A percentile compares a stretch with the other conserved stretches of the same genome.
These are phyloP conservation scores for Pulveroboletus ravenelii DNA, from an alignment of 768 basidiomycete species.

Conservation along the genomic window DNA sequence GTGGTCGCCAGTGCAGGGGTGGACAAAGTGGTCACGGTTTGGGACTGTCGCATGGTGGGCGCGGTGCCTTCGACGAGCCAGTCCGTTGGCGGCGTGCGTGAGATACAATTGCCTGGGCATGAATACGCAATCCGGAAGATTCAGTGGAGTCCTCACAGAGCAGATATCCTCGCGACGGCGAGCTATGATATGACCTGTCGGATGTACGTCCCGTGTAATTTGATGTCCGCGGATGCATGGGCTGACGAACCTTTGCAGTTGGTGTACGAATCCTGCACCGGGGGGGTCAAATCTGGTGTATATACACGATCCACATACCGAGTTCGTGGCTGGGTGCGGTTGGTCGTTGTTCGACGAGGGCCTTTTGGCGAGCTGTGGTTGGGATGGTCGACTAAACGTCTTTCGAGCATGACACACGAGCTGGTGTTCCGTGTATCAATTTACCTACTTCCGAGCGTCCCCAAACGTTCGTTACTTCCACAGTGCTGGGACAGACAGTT, in stretches of 20 bases:
- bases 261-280: slow-evolving; percentile 59
- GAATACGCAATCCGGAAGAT: slow-evolving; percentile 89
- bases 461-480: background rate
- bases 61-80: slow-evolving; percentile 41
- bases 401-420: slow-evolving; percentile 46
- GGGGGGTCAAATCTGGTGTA: slow-evolving; percentile 50
- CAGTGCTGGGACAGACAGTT: background rate
- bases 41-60: slow-evolving; percentile 87
- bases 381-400: slow-evolving; percentile 83
- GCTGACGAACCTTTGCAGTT: slow-evolving; percentile 40
- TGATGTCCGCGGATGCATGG: background rate
- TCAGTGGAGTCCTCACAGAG: slow-evolving; percentile 81
- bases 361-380: slow-evolving; percentile 81
- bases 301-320: slow-evolving; percentile 86
- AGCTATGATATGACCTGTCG: slow-evolving; percentile 97
- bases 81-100: slow-evolving; percentile 68
- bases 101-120: slow-evolving; percentile 70
- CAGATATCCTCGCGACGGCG: slow-evolving; percentile 63
- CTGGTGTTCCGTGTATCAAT: background rate
- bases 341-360: slow-evolving; percentile 95
- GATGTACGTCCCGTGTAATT: slow-evolving; percentile 52
- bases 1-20: slow-evolving; percentile 75
- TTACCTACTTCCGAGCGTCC: background rate
- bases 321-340: slow-evolving; percentile 87
- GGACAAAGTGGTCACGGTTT: slow-evolving; percentile 70